These are phyloP conservation scores for Botrytis deweyae DNA, from an alignment of 2,329 filamentous ascomycete species.

Conservation along the genomic window DNA sequence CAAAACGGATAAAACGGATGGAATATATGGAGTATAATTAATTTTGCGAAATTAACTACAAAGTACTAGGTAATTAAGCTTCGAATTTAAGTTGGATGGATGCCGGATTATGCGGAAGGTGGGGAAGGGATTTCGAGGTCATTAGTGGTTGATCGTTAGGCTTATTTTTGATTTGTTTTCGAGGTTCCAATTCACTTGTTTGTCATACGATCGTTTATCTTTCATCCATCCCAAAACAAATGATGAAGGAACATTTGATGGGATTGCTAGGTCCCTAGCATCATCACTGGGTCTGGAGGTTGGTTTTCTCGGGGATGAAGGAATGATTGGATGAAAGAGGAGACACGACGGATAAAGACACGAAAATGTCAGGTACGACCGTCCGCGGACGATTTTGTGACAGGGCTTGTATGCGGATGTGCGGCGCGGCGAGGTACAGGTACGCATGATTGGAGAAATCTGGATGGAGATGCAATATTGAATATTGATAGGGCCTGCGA, in stretches of 20 bases:
- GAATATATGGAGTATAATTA: neutral
- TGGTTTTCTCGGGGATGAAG: neutral
- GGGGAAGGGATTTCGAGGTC: neutral
- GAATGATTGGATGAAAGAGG: neutral
- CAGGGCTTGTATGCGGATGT: neutral
- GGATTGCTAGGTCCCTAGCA: neutral
- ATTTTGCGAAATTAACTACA: neutral
- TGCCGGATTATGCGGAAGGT: neutral
- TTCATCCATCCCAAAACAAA: neutral
- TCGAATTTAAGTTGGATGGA: neutral
- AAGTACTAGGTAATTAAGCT: neutral
- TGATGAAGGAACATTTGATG: neutral
- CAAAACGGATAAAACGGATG: neutral
- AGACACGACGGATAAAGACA: neutral
- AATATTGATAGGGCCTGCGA: neutral
- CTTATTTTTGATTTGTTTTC: neutral
- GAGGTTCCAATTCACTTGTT: neutral
- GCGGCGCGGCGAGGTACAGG: neutral
- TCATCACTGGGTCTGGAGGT: neutral
- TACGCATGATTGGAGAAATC: neutral
- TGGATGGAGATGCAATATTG: neutral
- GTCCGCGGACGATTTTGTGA: neutral
- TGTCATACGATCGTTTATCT: neutral
- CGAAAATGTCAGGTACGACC: neutral
- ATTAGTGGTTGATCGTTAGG: neutral